phyloP scores from a whole-genome alignment of 2,329 filamentous ascomycete species.

The Talaromyces sp. region DNA sequence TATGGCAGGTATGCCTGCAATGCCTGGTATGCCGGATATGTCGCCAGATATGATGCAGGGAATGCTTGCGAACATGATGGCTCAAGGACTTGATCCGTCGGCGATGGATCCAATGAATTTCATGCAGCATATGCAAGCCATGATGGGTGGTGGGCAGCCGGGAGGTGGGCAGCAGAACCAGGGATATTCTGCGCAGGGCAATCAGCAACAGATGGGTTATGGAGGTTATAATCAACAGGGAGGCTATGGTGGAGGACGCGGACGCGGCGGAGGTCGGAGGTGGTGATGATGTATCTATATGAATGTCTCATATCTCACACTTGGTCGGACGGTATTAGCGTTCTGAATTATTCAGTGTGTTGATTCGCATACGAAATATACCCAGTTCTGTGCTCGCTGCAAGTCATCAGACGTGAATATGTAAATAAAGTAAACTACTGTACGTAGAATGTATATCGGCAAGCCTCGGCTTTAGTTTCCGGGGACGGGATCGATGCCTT shows the following conservation, averaged over 20 bases:
- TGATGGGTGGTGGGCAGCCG: slow-evolving; percentile 46
- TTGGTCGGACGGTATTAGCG: slow-evolving; percentile 16
- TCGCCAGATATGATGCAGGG: slow-evolving; percentile 58
- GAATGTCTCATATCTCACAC: not conserved
- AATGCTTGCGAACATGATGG: slow-evolving; percentile 57
- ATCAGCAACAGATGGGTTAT: slow-evolving; percentile 44
- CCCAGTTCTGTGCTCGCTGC: too few relatives aligned
- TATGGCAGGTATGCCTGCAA: slow-evolving; percentile 36
- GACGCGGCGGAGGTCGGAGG: slow-evolving; percentile 38
- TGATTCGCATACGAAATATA: slow-evolving; percentile 1
- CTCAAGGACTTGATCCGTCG: slow-evolving; percentile 54
- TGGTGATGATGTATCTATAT: slow-evolving; percentile 30
- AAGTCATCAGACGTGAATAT: too few relatives aligned
- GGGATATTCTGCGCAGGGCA: slow-evolving; percentile 37
- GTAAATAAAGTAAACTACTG: not conserved
- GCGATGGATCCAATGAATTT: slow-evolving; percentile 56
- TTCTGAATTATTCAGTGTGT: slow-evolving; percentile 8
- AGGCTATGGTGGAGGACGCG: slow-evolving; percentile 38
- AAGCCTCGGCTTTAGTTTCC: slow-evolving; percentile 33
- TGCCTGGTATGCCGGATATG: slow-evolving; percentile 52
- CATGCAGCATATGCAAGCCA: slow-evolving; percentile 54
- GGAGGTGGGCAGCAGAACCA: slow-evolving; percentile 37
- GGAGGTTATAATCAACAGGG: slow-evolving; percentile 42
- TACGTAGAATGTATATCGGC: not conserved
- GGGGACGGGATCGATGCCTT: slow-evolving; percentile 3